A percentile compares a stretch with the other conserved stretches of the same genome.
Evolutionary conservation across 768 basidiomycete species (phyloP).

Genomic region (Pisolithus albus): DNA sequence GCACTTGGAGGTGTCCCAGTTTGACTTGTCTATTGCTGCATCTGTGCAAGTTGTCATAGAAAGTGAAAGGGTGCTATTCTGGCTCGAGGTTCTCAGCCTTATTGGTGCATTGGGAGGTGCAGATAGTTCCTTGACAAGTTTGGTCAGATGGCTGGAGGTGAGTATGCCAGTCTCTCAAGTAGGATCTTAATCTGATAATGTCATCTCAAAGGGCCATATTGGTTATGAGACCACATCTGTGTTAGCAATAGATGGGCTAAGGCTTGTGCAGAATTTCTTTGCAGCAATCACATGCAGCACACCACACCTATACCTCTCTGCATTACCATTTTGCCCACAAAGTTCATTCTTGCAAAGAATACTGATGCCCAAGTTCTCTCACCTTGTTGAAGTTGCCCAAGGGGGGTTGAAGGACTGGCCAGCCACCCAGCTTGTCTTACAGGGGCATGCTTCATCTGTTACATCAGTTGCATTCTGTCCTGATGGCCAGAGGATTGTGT

Average conservation of each 20-base stretch:
- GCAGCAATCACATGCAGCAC: not conserved
- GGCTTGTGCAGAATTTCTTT: slow-evolving; percentile 11
- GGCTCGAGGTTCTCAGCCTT: slow-evolving; percentile 2
- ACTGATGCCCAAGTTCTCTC: too few relatives aligned
- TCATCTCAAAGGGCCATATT: not conserved
- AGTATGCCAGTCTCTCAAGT: not conserved
- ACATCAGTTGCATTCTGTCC: too few relatives aligned
- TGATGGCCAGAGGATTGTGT: too few relatives aligned
- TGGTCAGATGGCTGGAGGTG: not conserved
- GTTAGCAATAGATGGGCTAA: slow-evolving; percentile 1
- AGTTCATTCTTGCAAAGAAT: too few relatives aligned
- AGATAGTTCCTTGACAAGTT: not conserved
- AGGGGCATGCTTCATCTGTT: too few relatives aligned
- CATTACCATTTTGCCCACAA: too few relatives aligned
- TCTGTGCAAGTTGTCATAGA: not conserved
- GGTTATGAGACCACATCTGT: not conserved
- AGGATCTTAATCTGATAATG: not conserved
- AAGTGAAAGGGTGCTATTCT: slow-evolving; percentile 4
- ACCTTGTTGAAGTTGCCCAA: too few relatives aligned
- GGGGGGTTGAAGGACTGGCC: too few relatives aligned
- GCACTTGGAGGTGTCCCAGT: slow-evolving; percentile 1
- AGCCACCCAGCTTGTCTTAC: too few relatives aligned
- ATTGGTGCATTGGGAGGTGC: not conserved
- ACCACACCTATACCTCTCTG: too few relatives aligned
- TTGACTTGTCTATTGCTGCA: not conserved